Base-by-base conservation (phyloP, 2,329 filamentous ascomycete genomes). In the Clonostachys sp. region DNA sequence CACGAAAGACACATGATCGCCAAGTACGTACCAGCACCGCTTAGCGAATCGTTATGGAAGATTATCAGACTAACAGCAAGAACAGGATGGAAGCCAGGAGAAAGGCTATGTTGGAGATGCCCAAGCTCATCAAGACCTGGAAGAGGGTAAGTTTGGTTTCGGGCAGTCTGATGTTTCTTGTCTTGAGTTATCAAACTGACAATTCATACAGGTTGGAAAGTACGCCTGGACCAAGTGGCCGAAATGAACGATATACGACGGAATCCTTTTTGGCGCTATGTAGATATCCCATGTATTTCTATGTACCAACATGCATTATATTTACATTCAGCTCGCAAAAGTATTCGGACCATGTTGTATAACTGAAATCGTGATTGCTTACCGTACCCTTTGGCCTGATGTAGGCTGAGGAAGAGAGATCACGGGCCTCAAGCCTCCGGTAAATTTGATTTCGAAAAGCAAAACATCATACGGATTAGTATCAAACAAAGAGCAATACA, bases 51-150 rank as follows among this genome's bases (percentile, higher is more conserved):
- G 20, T 35, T 35, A 9, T 9, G 14, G 12, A 10, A 10, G 33
- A 14, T n/a, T 14, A 24, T 20, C 20, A 12, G 16, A 13, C 47
- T 54, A 53, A 65, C 75, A 54, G 72, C 61, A 45, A 34, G 45
- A 35, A 51, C 61, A 87, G 86, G 68, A 80, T 97, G 79, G 90
- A 96, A 66, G 83, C 88, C 73, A 84, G 91, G 71, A 87, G 87
- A 78, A 81, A 89, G 68, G 94, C 94, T 50, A 96, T 97, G 89
- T 68, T 95, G 73, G 84, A 86, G 50, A 99, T 99, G 94, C 91
- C 92, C 53, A 83, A 86, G 61, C 81, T 97, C 73, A 89, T 99
- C 65, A 82, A 87, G 67, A 78, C 87, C 67, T 99, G 92, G 94
- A 96, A 96, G 72, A 84, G 87, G 81, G 89, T 94, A 73, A 65